Evolutionary conservation across 257 asterid genomes (phyloP), one percentile per base, ranked within the genome.

Genomic region (Salvia miltiorrhiza): DNA sequence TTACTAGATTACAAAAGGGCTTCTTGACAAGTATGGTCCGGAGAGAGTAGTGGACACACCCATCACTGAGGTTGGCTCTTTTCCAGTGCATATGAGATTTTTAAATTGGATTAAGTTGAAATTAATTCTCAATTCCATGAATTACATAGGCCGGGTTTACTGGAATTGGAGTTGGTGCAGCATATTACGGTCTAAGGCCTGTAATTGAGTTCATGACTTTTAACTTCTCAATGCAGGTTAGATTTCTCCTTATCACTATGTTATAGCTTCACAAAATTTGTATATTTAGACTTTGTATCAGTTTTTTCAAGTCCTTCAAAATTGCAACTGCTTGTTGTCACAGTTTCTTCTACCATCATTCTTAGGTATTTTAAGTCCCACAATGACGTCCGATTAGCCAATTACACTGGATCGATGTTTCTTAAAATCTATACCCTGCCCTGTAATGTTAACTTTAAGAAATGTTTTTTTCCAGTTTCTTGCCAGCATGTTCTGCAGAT

Each of bases 101-200:
- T 73, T 12, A 20, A 24, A 53, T 69, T 32, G 45, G 37, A 58
- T 72, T 60, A 17, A 54, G 35, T 3, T 7, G 11, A 32, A 65
- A 50, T 39, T 69, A 13, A 59, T 28, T 55, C 44, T 49, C 30
- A 65, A 70, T 72, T 20, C 12, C 54, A 48, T 39, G 6, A 12
- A 65, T n/a, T 40, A 67, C 45, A 4, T 39, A 88, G 97, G 97
- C 97, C 28, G 97, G 97, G 57, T 90, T 90, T 74, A 17, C 97
- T 68, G 96, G 96, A 67, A 90, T 90, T 70, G 95, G 86, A 62
- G 96, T 90, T 20, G 96, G 96, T 73, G 93, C 96, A 37, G 96
- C 96, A 54, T 90, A 90, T 78, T 75, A 87, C 70, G 96, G 96
- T 65, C 81, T 90, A 69, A 81, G 73, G 82, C 96, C 96, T 48